Evolutionary conservation across 148 eudicot genomes (phyloP), one percentile per base, ranked within the genome.

Genomic region (Chenopodium album): DNA sequence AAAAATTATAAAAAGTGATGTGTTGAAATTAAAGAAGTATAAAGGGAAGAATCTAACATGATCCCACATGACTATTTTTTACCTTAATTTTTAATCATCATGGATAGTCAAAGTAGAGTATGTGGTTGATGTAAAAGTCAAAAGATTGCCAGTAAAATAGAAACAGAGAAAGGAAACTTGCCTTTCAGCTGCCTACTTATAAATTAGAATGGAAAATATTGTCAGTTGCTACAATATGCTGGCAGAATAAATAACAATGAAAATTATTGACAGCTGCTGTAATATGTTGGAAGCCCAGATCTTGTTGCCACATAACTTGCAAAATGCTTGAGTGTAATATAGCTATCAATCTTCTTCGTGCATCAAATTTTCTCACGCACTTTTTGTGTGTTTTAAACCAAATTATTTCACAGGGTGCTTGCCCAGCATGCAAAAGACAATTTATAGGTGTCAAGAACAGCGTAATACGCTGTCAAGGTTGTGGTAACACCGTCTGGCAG

Each of bases 361-460:
- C 77, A 16, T 26, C 23, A 48, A 46, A 50, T 22, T 4, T 73
- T 64, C 59, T 34, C 44, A 2, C 47, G 72, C 56, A 17, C 60
- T 16, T 59, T 19, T 69, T 22, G n/a, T 73, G 37, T 68, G 14
- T 63, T 76, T 60, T 80, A 31, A 80, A 48, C 29, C 16, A 65
- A 41, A 20, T 20, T 81, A 28, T 60, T 59, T 20, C 44, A 71
- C 90, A 94, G 99, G 99, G 99, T n/a, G 83, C 89, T 74, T 97
- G 98, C 91, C 99, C 99, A 22, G 88, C 98, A 65, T 97, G 99
- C 85, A 94, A 88, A 89, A 92, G 90, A 82, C 92, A 89, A 75
- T 96, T 96, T 84, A 85, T 87, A 19, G 95, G 95, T 29, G 75
- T 81, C 77, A 91, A 89, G 83, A 87, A 54, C 85, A 92, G 89